Base-by-base conservation (phyloP, 768 basidiomycete genomes). In the Rhodotorula sphaerocarpa region DNA sequence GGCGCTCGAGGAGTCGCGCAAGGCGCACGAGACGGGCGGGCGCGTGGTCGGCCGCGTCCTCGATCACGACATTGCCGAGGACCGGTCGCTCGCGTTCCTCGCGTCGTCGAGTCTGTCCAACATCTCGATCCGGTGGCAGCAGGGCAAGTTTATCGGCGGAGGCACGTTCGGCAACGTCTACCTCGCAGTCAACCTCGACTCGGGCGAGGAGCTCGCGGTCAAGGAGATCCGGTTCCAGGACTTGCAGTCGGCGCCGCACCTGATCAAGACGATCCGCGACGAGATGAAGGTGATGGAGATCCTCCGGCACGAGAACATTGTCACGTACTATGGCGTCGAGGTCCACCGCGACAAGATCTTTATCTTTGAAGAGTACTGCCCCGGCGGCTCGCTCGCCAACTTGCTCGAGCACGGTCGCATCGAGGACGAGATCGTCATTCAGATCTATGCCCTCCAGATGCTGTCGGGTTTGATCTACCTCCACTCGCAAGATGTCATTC, bases 121-220 rank as follows among this genome's bases (percentile, higher is more conserved):
- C 70, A 90, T 96, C 65, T 88, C 90, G 5, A 86, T 97, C 64
- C 84, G 88, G 44, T 99, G 95, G 95, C 93, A 96, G 74, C 95
- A 99, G 77, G 91, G 93, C 20, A 84, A 87, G 61, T 96, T 96
- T 78, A 96, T 99, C 70, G 95, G 93, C 54, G 85, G 91, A n/a
- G 95, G 95, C 21, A 92, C 95, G 14, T 96, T 95, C 75, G 95
- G 95, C 27, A 93, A 89, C n/a, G 95, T 99, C n/a, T 99, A 97
- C 75, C 83, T 90, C 50, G 95, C 92, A 23, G 87, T 96, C 76
- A 97, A 97, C 74, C 80, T 97, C 58, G 95, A 97, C 73, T 86
- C 88, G 2, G 90, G 92, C 50, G 87, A 87, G 46, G 83, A 96
- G 64, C 96, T 99, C 91, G 95, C 95, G 14, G 95, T 96, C 72